Evolutionary conservation across 306 rosid genomes (phyloP).

Genomic region (Rosa rugosa): DNA sequence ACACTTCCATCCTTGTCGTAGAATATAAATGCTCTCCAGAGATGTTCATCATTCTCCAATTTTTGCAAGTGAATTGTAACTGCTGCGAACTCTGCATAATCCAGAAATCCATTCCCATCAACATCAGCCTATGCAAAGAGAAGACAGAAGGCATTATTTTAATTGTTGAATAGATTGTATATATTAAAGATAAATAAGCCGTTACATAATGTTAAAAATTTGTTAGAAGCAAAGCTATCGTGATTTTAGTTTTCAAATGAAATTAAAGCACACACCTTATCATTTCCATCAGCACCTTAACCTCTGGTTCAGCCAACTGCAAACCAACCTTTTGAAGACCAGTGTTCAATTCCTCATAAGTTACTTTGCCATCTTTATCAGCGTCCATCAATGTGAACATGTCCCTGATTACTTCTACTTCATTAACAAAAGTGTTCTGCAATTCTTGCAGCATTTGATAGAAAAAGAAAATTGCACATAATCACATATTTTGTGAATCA

Average conservation of each 20-base stretch:
- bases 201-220: no score
- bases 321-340: slow-evolving; percentile 95
- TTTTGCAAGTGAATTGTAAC: slow-evolving; percentile 95
- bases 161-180: neutral
- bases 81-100: slow-evolving; percentile 97
- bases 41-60: slow-evolving; percentile 96
- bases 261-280: slow-evolving; percentile 32
- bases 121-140: slow-evolving; percentile 76
- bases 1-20: slow-evolving; percentile 91
- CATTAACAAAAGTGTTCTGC: slow-evolving; percentile 96
- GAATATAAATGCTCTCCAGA: slow-evolving; percentile 77
- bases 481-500: slow-evolving; percentile 7
- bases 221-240: neutral
- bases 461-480: slow-evolving; percentile 19
- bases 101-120: slow-evolving; percentile 94
- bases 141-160: slow-evolving; percentile 13
- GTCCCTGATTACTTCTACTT: slow-evolving; percentile 94
- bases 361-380: slow-evolving; percentile 81
- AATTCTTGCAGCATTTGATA: slow-evolving; percentile 60
- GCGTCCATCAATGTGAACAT: slow-evolving; percentile 97
- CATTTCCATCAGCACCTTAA: slow-evolving; percentile 99
- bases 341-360: slow-evolving; percentile 82
- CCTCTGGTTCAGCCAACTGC: slow-evolving; percentile 93
- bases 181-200: neutral
- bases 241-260: neutral